Evolutionary conservation across 2,329 filamentous ascomycete genomes (phyloP).

Genomic region (Dryadomyces quercivorus): DNA sequence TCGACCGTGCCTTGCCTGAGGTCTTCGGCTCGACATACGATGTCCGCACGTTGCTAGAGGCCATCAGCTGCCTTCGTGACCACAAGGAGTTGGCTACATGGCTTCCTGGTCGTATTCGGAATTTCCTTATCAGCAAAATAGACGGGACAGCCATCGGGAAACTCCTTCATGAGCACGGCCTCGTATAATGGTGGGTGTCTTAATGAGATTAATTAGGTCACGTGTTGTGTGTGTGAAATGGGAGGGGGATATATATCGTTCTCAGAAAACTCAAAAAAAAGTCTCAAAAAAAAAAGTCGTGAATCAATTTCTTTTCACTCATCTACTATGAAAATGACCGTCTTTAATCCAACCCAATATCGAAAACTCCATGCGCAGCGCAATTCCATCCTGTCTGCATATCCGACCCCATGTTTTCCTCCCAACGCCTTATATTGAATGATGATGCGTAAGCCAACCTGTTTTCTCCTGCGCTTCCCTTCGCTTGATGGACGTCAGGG

Average conservation of each 20-base stretch:
- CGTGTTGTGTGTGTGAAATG: not conserved
- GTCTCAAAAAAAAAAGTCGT: not conserved
- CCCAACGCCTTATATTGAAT: not conserved
- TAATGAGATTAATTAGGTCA: not conserved
- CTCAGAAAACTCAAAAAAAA: not conserved
- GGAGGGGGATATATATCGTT: not conserved
- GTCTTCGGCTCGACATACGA: conserved; percentile 18
- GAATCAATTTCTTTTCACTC: not conserved
- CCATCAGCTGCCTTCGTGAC: conserved; percentile 11
- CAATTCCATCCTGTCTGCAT: not conserved
- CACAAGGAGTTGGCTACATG: conserved; percentile 12
- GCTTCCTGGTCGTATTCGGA: conserved; percentile 11
- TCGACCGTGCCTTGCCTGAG: conserved; percentile 17
- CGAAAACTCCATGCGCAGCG: not conserved
- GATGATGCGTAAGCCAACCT: not conserved
- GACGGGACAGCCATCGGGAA: conserved; percentile 11
- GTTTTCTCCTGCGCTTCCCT: not conserved
- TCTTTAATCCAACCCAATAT: not conserved
- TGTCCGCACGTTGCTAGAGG: conserved; percentile 15
- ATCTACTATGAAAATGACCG: not conserved
- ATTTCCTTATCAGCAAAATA: conserved; percentile 7
- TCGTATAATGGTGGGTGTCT: conserved; percentile 4
- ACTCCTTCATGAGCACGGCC: conserved; percentile 11
- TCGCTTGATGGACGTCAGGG: not conserved
- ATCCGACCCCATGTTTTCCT: not conserved